Base-by-base conservation (phyloP, 2,329 filamentous ascomycete species). In the Exophiala sp. region DNA sequence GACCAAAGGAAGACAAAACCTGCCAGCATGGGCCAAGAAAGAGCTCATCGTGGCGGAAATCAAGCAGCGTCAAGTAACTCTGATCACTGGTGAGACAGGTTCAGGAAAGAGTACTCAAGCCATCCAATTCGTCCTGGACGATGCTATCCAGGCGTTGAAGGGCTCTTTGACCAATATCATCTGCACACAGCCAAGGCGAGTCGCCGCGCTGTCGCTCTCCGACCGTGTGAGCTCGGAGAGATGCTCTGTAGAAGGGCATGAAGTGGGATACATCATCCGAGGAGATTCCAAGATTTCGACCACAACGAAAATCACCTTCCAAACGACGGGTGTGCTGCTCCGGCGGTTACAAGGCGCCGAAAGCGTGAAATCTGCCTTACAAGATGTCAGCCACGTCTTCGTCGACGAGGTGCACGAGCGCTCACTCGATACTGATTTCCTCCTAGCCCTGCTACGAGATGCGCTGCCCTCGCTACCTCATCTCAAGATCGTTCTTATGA, bases 391-490 rank as follows among this genome's bases (percentile, higher is more conserved):
- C 62, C 94, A 99, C 68, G 84, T 99, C 6, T 88, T 97, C 14
- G 91, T 97, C 41, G 92, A 99, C 68, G 92, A 99, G 71, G 92
- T 97, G 2, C 92, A 99, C 73, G 92, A 99, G 71, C 84, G 92
- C 50, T 95, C 89, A 71, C 76, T 99, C 8, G 94, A 97, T 66
- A 96, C 91, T 0, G 92, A 99, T 68, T 96, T 99, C 66, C 76
- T 97, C 8, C 79, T 99, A 48, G 91, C 91, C 40, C 80, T 99
- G 47, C 76, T 99, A 33, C 84, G 90, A 51, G 88, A 96, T 67
- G 89, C 96, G 5, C 72, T 96, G 60, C 81, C 80, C 54, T 78
- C 79, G 61, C 81, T 88, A 45, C 86, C 84, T 63, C 88, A 95
- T 59, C 79, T 97, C 35, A 96, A 92, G 69, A 80, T 97, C 38